Evolutionary conservation across 2,329 filamentous ascomycete species (phyloP), one percentile per base, ranked within the genome.

Genomic region (Rhytidhysteron rufulum): DNA sequence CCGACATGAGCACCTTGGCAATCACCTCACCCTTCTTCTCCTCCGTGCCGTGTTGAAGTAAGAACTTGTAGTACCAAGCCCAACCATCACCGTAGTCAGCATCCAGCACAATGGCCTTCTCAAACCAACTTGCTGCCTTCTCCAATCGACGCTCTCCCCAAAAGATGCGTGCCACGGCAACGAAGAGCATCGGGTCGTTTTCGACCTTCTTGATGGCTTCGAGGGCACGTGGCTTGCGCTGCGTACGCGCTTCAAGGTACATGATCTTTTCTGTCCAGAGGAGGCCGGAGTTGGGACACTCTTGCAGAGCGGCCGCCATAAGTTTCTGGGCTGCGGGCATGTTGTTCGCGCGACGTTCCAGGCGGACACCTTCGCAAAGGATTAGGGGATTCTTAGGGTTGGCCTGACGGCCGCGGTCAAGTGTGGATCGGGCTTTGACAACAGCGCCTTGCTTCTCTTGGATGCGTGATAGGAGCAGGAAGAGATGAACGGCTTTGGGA

Each of bases 191-290:
- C 0, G 93, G 82, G 60, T 97, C 91, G 58, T 89, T 93, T 61
- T 97, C 93, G 5, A 95, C 88, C 66, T 95, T 94, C 70, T 95
- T 94, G 69, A 98, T 95, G 21, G 91, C 94, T 69, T 97, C 93
- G 33, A 97, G 74, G 41, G 86, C 87, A 44, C 90, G 82, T 3
- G 91, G 85, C 65, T 96, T 95, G 42, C 94, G 86, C 64, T 97
- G 89, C 25, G 93, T 94, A 37, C 93, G 83, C 21, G 86, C 72
- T 62, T 97, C 94, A 6, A 98, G 80, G 64, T 95, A 79, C 88
- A 90, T 95, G 62, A 98, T 97, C 50, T 88, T 88, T 70, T 98
- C 93, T 25, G 82, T 83, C 88, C 91, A 97, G 4, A 98, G 77
- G 0, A 95, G 72, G 0, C 93, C 93, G 43, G 83, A 93, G 53